Evolutionary conservation across 176 grass and related monocot species (phyloP), one percentile per base, ranked within the genome.

Genomic region (Alloteropsis semialata): DNA sequence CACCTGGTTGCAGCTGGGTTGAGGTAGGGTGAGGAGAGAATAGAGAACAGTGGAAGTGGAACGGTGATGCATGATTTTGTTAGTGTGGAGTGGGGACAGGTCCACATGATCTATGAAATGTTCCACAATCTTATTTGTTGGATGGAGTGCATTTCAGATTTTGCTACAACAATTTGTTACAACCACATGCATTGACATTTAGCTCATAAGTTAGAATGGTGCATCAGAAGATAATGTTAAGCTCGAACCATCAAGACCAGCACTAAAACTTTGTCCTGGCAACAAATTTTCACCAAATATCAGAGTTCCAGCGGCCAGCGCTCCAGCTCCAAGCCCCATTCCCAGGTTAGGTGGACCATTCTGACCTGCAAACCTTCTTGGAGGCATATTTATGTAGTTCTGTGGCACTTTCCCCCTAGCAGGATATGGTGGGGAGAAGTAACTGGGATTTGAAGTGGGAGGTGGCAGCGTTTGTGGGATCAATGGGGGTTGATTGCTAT

Each of bases 271-370:
- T 76, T 85, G 48, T 42, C 63, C 87, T n/a, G 92, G 80, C 76
- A 98, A 80, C 48, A 95, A 84, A 67, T 93, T 86, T 62, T 98
- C 89, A 15, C 92, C 92, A 82, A 98, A 93, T 84, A 98, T 92
- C 76, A 83, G 58, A 73, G 91, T 92, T 72, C 93, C 96, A 14
- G 93, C 91, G 10, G 93, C 80, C 59, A 98, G 67, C 22, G 93
- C 87, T 64, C 92, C 93, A 43, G 91, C 96, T 81, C 96, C 92
- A 57, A 98, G 82, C 22, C 92, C 93, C 89, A 92, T 76, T 55
- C 89, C 93, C 33, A 92, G 88, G 44, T 88, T 82, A 13, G 91
- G 76, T 39, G 74, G 49, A 6, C 45, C 67, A 19, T 76, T 91
- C 33, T 64, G 76, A 50, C 82, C 84, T 65, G 76, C 71, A 65